Evolutionary conservation across 805 yeast genomes (phyloP).

Genomic region (Yarrowia deformans): DNA sequence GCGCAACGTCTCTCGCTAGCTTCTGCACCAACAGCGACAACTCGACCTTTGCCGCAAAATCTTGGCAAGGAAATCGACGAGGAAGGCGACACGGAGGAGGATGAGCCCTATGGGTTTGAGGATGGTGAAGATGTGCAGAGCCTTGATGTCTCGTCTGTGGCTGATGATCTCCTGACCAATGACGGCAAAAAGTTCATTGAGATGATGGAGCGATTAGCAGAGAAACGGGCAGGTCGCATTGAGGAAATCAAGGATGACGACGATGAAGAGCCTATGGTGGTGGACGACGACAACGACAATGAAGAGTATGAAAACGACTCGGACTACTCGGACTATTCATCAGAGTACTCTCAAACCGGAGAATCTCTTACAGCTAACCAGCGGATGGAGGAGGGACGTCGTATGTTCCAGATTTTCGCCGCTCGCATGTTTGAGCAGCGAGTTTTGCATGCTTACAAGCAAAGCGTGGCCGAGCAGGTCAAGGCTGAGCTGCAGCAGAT

Average conservation of each 20-base stretch:
- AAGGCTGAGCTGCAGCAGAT: slow-evolving; percentile 50
- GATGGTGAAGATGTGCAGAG: slow-evolving; percentile 3
- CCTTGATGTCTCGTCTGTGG: slow-evolving; percentile 57
- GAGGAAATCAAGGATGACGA: slow-evolving; percentile 48
- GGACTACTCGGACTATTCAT: slow-evolving; percentile 43
- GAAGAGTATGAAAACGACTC: slow-evolving; percentile 55
- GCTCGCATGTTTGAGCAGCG: slow-evolving; percentile 78
- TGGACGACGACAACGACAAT: slow-evolving; percentile 52
- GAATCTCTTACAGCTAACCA: slow-evolving; percentile 56
- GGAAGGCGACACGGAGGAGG: slow-evolving; percentile 42
- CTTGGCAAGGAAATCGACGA: slow-evolving; percentile 42
- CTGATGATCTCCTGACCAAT: slow-evolving; percentile 78
- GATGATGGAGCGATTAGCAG: slow-evolving; percentile 77
- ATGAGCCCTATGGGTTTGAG: slow-evolving; percentile 36
- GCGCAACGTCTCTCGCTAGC: neutral
- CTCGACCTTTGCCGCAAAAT: neutral
- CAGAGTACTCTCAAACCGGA: slow-evolving; percentile 38
- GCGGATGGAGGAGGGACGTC: slow-evolving; percentile 78
- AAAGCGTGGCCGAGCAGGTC: slow-evolving; percentile 70
- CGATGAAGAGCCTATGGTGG: slow-evolving; percentile 43
- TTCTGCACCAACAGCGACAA: neutral
- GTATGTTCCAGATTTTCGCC: slow-evolving; percentile 79
- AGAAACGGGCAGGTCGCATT: slow-evolving; percentile 54
- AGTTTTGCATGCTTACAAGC: slow-evolving; percentile 77
- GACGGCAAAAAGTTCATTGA: slow-evolving; percentile 81